Base-by-base conservation (phyloP, 2,329 filamentous ascomycete genomes). In the Fusarium sp. region DNA sequence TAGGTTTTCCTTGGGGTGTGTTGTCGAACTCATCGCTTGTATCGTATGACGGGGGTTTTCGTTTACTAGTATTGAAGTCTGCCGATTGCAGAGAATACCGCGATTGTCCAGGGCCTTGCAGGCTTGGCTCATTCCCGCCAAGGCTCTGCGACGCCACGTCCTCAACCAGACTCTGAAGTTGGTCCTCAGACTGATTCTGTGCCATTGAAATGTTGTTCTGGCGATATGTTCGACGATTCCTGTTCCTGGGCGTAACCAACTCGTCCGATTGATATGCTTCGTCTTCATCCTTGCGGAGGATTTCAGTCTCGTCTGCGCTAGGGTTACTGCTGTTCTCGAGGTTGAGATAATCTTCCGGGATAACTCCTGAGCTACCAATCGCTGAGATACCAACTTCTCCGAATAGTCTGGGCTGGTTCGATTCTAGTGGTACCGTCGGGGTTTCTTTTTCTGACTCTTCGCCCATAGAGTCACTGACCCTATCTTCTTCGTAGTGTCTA, bases 401-500 rank as follows among this genome's bases (percentile, higher is more conserved):
- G 77, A 89, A 90, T 4, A 90, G 79, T 15, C 84, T 83, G 6
- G 81, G 84, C 6, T 79, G 81, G 9, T 81, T 82, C 18, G 77
- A 74, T 25, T 71, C 79, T 46, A 80, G 90, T 83, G 90, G 91
- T 52, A 93, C 90, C 81, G 92, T 92, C 56, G 89, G 88, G 12
- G 94, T 95, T 80, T 95, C 93, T 77, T 94, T 94, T 80, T 95
- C 94, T 9, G 92, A 94, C 67, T 94, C 92, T 73, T 93, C 94
- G 71, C 83, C 82, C 74, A 83, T 81, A 2, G 85, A 87, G 56
- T 82, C 83, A 62, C 83, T 82, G 5, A 85, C 78, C 15, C 83
- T 76, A 46, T 85, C 83, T 21, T 81, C 80, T 15, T 84, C 82
- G 35, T 78, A 77, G 54, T 77, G 77, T 10, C 75, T 72, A 18